These are phyloP conservation scores for Strobilomyces confusus DNA, from an alignment of 768 basidiomycete species.

Conservation along the genomic window DNA sequence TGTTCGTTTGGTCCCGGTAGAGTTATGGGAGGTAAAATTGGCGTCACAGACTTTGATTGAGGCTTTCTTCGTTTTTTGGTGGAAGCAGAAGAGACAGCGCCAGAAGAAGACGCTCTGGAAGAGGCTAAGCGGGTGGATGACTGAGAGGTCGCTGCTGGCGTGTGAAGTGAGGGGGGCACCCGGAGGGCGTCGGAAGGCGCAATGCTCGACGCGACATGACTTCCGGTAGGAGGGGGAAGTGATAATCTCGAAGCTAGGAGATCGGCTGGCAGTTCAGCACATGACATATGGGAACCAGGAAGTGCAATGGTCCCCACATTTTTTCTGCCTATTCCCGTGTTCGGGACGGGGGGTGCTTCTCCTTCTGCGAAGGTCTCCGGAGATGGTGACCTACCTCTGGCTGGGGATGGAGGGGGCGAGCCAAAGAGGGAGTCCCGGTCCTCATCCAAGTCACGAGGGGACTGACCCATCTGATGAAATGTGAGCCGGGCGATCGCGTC, in stretches of 20 bases:
- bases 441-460: conserved; percentile 16
- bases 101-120: conserved; percentile 13
- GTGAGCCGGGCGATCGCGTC: conserved; percentile 13
- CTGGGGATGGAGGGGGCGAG: conserved; percentile 67
- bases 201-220: conserved; percentile 33
- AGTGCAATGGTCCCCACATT: conserved; percentile 98
- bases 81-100: not conserved
- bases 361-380: conserved; percentile 34
- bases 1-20: conserved; percentile 62
- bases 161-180: not conserved
- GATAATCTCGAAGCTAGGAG: conserved; percentile 66
- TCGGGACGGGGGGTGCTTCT: conserved; percentile 25
- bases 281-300: conserved; percentile 83
- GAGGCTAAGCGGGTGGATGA: conserved; percentile 10
- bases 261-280: conserved; percentile 82
- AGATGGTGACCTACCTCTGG: conserved; percentile 74
- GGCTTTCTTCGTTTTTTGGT: conserved; percentile 33
- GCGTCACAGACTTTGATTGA: conserved; percentile 38
- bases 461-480: conserved; percentile 19
- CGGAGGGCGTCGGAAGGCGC: conserved; percentile 30
- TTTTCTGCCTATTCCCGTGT: conserved; percentile 18
- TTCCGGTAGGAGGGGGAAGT: conserved; percentile 8
- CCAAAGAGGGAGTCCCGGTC: conserved; percentile 78
- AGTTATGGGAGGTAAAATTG: conserved; percentile 53
- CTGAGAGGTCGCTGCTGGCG: conserved; percentile 6